Percentiles rank a stretch among this genome's conserved stretches.
Conservation (phyloP, 1,284 basidiomycete species). For the Vanrija sp. region DNA sequence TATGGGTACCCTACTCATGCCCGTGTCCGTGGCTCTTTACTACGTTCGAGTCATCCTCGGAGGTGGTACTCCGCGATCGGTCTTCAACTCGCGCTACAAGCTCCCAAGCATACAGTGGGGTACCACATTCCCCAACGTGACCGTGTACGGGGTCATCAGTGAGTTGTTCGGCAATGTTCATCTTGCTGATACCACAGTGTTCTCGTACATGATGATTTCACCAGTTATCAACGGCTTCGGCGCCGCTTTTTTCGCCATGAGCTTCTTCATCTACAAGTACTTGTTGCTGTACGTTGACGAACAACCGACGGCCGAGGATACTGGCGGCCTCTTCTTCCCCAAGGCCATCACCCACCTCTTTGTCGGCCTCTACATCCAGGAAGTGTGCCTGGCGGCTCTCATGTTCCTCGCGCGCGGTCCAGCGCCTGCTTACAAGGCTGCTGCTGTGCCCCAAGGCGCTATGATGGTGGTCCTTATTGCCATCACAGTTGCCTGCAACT, state of each 20-base stretch:
- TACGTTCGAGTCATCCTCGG: slow-evolving; percentile 60
- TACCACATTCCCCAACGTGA: slow-evolving; percentile 67
- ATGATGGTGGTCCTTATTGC: slow-evolving; percentile 80
- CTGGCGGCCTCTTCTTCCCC: slow-evolving; percentile 92
- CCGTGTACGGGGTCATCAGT: slow-evolving; percentile 75
- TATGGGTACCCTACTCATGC: slow-evolving; percentile 56
- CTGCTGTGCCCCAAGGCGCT: slow-evolving; percentile 66
- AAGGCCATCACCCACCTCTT: slow-evolving; percentile 90
- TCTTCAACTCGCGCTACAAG: slow-evolving; percentile 48
- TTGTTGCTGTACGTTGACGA: slow-evolving; percentile 75
- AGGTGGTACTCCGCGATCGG: slow-evolving; percentile 51
- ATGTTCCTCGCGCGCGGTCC: slow-evolving; percentile 75
- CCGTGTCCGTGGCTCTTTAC: slow-evolving; percentile 61
- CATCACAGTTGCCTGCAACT: slow-evolving; percentile 70
- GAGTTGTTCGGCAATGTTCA: slow-evolving; percentile 36
- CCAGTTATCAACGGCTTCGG: slow-evolving; percentile 93
- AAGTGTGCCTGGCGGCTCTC: slow-evolving; percentile 72
- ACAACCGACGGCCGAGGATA: slow-evolving; percentile 69
- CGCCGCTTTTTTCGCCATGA: slow-evolving; percentile 72
- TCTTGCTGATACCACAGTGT: slow-evolving; percentile 40
- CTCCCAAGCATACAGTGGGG: slow-evolving; percentile 61
- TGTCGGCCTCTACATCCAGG: slow-evolving; percentile 83
- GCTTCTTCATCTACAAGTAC: slow-evolving; percentile 85
- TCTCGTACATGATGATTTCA: slow-evolving; percentile 84
- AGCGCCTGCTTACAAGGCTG: slow-evolving; percentile 51